Percentiles rank a stretch among this genome's conserved stretches.
Evolutionary conservation across 805 yeast species (phyloP).

Genomic region (Tetrapisispora nanseiensis): DNA sequence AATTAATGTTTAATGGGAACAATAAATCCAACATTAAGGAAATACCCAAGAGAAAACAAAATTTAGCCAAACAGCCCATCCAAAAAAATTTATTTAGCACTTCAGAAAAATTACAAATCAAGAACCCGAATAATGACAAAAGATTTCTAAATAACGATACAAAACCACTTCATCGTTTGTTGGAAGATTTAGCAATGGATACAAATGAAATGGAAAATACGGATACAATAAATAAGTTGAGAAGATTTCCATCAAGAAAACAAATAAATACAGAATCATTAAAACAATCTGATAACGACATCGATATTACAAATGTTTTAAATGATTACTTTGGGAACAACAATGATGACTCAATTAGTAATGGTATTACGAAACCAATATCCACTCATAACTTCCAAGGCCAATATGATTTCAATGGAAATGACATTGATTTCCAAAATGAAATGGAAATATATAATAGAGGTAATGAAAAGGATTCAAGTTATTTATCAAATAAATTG

Average conservation of each 20-base stretch:
- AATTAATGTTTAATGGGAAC: constrained; percentile 9
- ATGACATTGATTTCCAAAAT: constrained; percentile 1
- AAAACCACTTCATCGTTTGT: neutral
- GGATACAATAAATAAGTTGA: neutral
- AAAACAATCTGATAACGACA: neutral
- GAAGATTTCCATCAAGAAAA: neutral
- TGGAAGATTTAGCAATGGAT: neutral
- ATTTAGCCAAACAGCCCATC: neutral
- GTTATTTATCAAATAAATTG: neutral
- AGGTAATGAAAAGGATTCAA: neutral
- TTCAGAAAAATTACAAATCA: neutral
- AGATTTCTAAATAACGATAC: neutral
- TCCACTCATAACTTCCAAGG: neutral
- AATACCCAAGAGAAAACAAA: neutral
- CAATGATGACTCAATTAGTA: neutral
- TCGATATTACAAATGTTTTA: neutral
- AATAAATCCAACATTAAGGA: neutral
- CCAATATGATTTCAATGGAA: neutral
- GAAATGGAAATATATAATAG: neutral
- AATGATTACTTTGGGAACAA: neutral
- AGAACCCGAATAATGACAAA: neutral
- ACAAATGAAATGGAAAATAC: neutral
- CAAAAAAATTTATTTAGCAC: neutral
- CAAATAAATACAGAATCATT: neutral
- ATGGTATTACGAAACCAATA: neutral